Evolutionary conservation across 805 yeast species (phyloP).

Genomic region (Yarrowia sp.): DNA sequence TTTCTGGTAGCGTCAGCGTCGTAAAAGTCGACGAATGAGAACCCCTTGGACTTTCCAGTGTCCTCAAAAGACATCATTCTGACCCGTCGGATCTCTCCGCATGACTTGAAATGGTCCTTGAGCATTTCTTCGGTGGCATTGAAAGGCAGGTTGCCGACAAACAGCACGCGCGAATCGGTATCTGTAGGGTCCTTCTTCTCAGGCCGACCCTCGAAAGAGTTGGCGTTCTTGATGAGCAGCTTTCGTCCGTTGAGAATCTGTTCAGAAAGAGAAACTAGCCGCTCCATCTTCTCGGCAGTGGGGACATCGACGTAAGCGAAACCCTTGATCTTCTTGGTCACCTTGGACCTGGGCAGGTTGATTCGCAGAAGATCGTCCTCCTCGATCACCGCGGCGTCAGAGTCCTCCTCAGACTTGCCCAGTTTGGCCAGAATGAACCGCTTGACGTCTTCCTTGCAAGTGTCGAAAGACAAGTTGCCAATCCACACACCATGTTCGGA

Average conservation of each 20-base stretch:
- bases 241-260: slow-evolving; percentile 80
- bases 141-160: slow-evolving; percentile 91
- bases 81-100: slow-evolving; percentile 83
- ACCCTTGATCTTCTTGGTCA: slow-evolving; percentile 61
- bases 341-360: slow-evolving; percentile 75
- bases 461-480: slow-evolving; percentile 88
- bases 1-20: slow-evolving; percentile 81
- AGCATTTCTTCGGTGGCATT: slow-evolving; percentile 85
- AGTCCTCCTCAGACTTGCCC: slow-evolving; percentile 39
- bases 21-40: slow-evolving; percentile 87
- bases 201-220: slow-evolving; percentile 89
- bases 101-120: slow-evolving; percentile 83
- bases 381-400: slow-evolving; percentile 53
- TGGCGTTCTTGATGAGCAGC: slow-evolving; percentile 79
- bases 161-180: slow-evolving; percentile 68
- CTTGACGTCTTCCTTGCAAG: slow-evolving; percentile 73
- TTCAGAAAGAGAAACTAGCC: slow-evolving; percentile 75
- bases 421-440: slow-evolving; percentile 71
- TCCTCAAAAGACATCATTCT: slow-evolving; percentile 99
- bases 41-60: slow-evolving; percentile 94
- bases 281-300: slow-evolving; percentile 62
- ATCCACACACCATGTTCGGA: slow-evolving; percentile 87
- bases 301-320: slow-evolving; percentile 90
- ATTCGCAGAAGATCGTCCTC: slow-evolving; percentile 73
- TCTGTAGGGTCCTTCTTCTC: slow-evolving; percentile 74